These are phyloP conservation scores for Tranzscheliella williamsii DNA, from an alignment of 1,284 basidiomycete species.

Conservation along the genomic window DNA sequence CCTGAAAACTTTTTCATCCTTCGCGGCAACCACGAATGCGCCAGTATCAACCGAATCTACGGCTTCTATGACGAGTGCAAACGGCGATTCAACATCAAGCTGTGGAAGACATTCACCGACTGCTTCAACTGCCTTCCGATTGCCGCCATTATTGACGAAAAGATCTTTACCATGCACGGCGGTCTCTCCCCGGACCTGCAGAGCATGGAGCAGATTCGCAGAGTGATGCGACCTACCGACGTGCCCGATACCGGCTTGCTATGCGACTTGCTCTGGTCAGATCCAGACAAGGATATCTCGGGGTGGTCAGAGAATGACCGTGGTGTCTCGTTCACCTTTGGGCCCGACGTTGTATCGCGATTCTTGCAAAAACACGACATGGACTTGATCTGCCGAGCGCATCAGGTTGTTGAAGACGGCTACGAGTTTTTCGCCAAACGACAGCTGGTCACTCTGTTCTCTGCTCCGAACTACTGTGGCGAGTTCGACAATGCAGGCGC, in stretches of 20 bases:
- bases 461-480: constrained; percentile 95
- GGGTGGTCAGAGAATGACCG: constrained; percentile 99
- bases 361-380: constrained; percentile 98
- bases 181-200: constrained; percentile 93
- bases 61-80: constrained; percentile 98
- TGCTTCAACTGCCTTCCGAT: constrained; percentile 95
- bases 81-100: constrained; percentile 94
- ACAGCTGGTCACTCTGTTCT: constrained; percentile 94
- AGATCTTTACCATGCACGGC: constrained; percentile 88
- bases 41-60: constrained; percentile 92
- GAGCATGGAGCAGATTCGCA: constrained; percentile 99
- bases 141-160: constrained; percentile 94
- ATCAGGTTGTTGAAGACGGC: constrained; percentile 98
- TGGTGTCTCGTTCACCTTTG: constrained; percentile 97
- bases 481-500: constrained; percentile 99
- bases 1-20: constrained; percentile 97
- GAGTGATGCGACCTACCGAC: constrained; percentile 98
- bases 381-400: constrained; percentile 97
- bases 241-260: constrained; percentile 98
- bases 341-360: constrained; percentile 93
- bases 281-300: constrained; percentile 98
- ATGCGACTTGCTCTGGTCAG: constrained; percentile 97
- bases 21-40: constrained; percentile 91
- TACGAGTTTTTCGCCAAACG: constrained; percentile 99
- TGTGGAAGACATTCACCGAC: constrained; percentile 97